These are phyloP conservation scores for Clarireedia homoeocarpa DNA, from an alignment of 2,329 filamentous ascomycete species.

Conservation along the genomic window DNA sequence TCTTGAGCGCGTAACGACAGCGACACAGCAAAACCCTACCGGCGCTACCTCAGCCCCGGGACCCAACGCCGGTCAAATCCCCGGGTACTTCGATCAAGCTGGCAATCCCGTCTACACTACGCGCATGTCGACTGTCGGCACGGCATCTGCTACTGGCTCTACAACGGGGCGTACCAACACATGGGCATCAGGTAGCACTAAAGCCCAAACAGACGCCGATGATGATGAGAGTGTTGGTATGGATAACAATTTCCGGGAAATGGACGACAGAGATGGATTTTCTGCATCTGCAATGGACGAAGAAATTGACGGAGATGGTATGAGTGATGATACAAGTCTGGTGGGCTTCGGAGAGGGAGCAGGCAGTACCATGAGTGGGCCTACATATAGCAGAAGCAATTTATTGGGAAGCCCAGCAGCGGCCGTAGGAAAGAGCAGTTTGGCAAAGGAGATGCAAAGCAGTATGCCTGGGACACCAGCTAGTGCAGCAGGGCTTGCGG, in stretches of 20 bases:
- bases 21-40: conserved; percentile 40
- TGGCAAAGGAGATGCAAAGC: conserved; percentile 18
- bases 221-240: conserved; percentile 35
- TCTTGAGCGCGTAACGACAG: conserved; percentile 79
- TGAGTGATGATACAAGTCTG: conserved; percentile 81
- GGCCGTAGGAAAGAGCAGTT: conserved; percentile 26
- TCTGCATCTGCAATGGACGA: conserved; percentile 40
- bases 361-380: conserved; percentile 74
- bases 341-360: conserved; percentile 93
- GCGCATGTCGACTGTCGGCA: conserved; percentile 86
- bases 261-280: conserved; percentile 37
- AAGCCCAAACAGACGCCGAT: conserved; percentile 43
- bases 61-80: conserved; percentile 31
- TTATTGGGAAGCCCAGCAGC: conserved; percentile 27
- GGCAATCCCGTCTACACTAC: conserved; percentile 57
- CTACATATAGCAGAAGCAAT: conserved; percentile 52
- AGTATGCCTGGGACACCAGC: conserved; percentile 16
- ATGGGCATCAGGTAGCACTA: conserved; percentile 56
- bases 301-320: conserved; percentile 39
- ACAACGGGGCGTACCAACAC: conserved; percentile 54
- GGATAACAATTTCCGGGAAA: conserved; percentile 44
- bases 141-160: conserved; percentile 79
- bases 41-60: conserved; percentile 25
- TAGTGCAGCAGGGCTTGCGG: conserved; percentile 25
- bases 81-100: conserved; percentile 75